Base-by-base conservation (phyloP, 208 protist genomes). In the Polymyxa betae region DNA sequence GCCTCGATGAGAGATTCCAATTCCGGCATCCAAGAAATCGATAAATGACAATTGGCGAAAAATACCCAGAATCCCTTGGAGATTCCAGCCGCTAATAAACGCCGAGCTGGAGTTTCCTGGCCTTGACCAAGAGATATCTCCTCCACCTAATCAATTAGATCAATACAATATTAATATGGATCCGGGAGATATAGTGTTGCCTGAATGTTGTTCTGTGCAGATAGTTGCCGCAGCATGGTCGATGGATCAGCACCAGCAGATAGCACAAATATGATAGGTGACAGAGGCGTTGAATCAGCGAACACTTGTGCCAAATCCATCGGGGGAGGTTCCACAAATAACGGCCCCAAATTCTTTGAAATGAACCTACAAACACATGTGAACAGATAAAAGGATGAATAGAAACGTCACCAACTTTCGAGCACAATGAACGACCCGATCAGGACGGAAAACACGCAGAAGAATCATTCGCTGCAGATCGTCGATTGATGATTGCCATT, bases 41-140 rank as follows among this genome's bases (percentile, higher is more conserved):
- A 98, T 32, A 99, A 92, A 92, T 99, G 98, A 93, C 98, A 99
- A 95, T 99, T 99, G 68, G 97, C 97, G 64, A 99, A 93, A 94
- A 99, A 98, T 0, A 99, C 97, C 98, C 98, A 99, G 52, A 97
- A 95, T 44, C 98, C 98, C 12, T 95, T 96, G 91, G 96, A 94
- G 54, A 96, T 95, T 93, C 95, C 97, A 91, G 98, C 95, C 91
- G 96, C 93, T 78, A 99, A 96, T 0, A 97, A 94, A 10, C 96
- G 93, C 93, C 95, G 96, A 5, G 98, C 98, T 60, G 88, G 78
- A n/a, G 92, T 52, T 45, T 91, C 88, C 94, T 99, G 97, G 29
- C 98, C 98, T 93, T 99, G 97, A 5, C 98, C 98, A 0, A 99
- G 95, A 24, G 98, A 96, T 0, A 99, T 95, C 35, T 95, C 96